Evolutionary conservation across 148 eudicot species (phyloP).

Genomic region (Linanthus parryae): DNA sequence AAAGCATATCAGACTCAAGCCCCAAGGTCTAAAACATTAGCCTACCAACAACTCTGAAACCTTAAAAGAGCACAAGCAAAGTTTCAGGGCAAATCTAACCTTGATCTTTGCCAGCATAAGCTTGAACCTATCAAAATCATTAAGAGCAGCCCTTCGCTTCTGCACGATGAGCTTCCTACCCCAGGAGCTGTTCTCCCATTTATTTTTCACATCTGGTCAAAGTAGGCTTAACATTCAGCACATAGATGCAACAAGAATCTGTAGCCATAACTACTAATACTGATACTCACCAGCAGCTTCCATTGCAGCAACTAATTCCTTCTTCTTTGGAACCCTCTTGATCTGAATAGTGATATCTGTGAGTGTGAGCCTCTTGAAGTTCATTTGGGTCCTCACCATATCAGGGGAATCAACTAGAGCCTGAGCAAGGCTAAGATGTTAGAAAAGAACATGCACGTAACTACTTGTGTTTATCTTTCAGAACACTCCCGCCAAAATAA

Average conservation of each 20-base stretch:
- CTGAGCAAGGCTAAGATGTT: too few relatives aligned
- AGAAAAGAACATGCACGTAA: too few relatives aligned
- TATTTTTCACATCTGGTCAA: slow-evolving; percentile 44
- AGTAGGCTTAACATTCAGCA: not conserved
- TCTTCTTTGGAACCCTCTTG: slow-evolving; percentile 45
- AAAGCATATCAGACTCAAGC: not conserved
- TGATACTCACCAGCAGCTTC: slow-evolving; percentile 44
- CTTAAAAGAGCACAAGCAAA: not conserved
- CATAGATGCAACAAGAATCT: too few relatives aligned
- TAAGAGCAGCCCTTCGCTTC: slow-evolving; percentile 48
- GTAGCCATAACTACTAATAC: too few relatives aligned
- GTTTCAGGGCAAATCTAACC: slow-evolving; percentile 13
- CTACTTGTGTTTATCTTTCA: too few relatives aligned
- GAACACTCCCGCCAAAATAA: too few relatives aligned
- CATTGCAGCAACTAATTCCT: slow-evolving; percentile 34
- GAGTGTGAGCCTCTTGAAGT: slow-evolving; percentile 55
- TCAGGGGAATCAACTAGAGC: slow-evolving; percentile 62
- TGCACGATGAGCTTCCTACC: slow-evolving; percentile 54
- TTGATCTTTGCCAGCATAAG: slow-evolving; percentile 54
- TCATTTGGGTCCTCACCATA: slow-evolving; percentile 56
- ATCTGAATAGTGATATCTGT: slow-evolving; percentile 50
- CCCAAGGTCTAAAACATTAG: not conserved
- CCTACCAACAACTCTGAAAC: not conserved
- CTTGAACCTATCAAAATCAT: slow-evolving; percentile 60
- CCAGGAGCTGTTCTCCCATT: slow-evolving; percentile 62